Percentiles rank a stretch among this genome's conserved stretches.
phyloP scores from a whole-genome alignment of 306 rosid genomes.

The Hylodesmum podocarpum region DNA sequence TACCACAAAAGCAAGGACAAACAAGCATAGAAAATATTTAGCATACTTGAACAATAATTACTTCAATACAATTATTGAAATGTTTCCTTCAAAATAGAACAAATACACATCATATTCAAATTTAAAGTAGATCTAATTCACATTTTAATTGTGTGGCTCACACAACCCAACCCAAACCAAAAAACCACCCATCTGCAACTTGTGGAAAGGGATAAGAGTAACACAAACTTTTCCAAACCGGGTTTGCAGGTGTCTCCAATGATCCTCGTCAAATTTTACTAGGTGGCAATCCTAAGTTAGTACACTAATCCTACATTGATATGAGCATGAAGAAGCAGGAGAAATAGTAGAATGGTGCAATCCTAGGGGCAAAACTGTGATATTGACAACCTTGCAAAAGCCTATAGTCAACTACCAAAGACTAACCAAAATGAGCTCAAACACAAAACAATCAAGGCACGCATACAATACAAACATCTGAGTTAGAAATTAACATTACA shows the following conservation, averaged over 20 bases:
- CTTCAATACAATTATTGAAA: not conserved
- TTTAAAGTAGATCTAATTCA: not conserved
- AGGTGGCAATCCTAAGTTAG: too few relatives aligned
- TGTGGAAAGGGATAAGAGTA: too few relatives aligned
- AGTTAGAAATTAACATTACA: constrained; percentile 7
- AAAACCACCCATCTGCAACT: too few relatives aligned
- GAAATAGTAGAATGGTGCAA: too few relatives aligned
- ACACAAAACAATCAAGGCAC: not conserved
- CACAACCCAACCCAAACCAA: too few relatives aligned
- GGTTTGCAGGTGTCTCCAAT: too few relatives aligned
- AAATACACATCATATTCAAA: not conserved
- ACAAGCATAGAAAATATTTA: not conserved
- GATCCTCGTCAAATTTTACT: too few relatives aligned
- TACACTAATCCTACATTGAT: too few relatives aligned
- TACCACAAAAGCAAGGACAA: not conserved
- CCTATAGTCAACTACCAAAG: constrained; percentile 1
- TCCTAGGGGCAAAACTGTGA: too few relatives aligned
- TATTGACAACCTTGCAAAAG: not conserved
- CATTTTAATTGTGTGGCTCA: too few relatives aligned
- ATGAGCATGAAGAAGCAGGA: too few relatives aligned
- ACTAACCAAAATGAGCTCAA: constrained; percentile 7
- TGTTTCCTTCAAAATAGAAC: not conserved
- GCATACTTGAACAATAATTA: constrained; percentile 6
- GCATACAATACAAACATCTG: not conserved
- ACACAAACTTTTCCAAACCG: too few relatives aligned